Conservation (phyloP, 192 early-diverging fungal genomes). For the Entomortierella beljakovae region DNA sequence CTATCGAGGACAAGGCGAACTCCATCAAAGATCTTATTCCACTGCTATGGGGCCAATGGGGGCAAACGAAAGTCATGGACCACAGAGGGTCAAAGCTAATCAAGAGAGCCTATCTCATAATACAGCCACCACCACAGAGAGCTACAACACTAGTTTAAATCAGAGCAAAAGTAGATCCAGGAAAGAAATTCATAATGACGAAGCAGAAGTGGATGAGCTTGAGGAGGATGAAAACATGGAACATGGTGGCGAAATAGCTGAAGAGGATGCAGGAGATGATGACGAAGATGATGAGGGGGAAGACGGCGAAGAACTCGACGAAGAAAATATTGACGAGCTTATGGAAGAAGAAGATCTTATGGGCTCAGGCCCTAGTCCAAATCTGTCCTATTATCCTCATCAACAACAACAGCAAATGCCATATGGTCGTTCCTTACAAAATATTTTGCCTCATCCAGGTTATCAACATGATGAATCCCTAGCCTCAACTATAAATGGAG, state of each 20-base stretch:
- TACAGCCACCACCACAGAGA: not conserved
- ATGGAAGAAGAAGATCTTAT: conserved; percentile 34
- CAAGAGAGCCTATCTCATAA: conserved; percentile 2
- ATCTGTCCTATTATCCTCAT: not conserved
- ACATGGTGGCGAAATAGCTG: too few species aligned
- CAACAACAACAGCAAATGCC: conserved; percentile 10
- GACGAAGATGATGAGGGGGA: conserved; percentile 10
- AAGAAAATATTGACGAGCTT: conserved; percentile 30
- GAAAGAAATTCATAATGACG: conserved; percentile 4
- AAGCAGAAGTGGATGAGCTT: conserved; percentile 13
- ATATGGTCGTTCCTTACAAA: conserved; percentile 12
- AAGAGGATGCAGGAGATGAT: conserved; percentile 13
- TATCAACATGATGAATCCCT: too few species aligned
- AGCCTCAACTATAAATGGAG: too few species aligned
- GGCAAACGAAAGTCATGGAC: conserved; percentile 25
- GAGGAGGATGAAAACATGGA: conserved; percentile 10
- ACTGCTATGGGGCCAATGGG: conserved; percentile 27
- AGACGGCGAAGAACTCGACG: not conserved
- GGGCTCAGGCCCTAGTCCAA: not conserved
- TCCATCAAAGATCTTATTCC: conserved; percentile 9
- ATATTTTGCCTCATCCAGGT: conserved; percentile 21
- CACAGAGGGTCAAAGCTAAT: not conserved
- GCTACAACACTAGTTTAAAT: not conserved
- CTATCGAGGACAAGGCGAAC: not conserved
- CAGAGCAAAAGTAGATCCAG: not conserved